Conservation (phyloP, 331 rosid species). For the Arachis monticola region DNA sequence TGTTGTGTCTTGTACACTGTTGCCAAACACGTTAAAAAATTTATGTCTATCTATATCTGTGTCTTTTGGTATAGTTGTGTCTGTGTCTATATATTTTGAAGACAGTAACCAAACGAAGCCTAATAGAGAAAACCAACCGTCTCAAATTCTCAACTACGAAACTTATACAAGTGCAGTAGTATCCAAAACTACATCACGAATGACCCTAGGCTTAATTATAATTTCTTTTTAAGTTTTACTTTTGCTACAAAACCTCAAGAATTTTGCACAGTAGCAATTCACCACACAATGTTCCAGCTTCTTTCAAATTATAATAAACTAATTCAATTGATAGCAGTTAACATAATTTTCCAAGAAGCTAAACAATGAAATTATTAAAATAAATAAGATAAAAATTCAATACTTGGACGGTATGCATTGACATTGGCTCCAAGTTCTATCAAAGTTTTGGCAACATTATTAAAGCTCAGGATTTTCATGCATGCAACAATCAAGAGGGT, state of each 20-base stretch:
- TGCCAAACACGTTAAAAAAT: too few species aligned
- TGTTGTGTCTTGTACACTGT: too few species aligned
- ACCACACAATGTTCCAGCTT: slow-evolving; percentile 5
- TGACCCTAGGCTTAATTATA: slow-evolving; percentile 6
- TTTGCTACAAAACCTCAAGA: neutral
- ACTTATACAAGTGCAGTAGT: slow-evolving; percentile 7
- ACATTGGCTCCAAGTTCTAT: slow-evolving; percentile 93
- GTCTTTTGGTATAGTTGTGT: too few species aligned
- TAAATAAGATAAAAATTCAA: slow-evolving; percentile 4
- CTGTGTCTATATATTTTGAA: too few species aligned
- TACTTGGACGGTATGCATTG: slow-evolving; percentile 92
- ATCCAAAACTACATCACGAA: slow-evolving; percentile 18
- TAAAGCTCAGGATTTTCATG: slow-evolving; percentile 65
- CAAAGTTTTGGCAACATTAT: slow-evolving; percentile 71
- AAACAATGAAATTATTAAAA: neutral
- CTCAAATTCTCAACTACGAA: slow-evolving; percentile 9
- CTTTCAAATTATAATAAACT: neutral
- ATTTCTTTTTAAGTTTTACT: neutral
- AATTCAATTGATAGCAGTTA: slow-evolving; percentile 26
- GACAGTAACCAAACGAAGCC: too few species aligned
- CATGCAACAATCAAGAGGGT: slow-evolving; percentile 91
- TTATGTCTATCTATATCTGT: too few species aligned
- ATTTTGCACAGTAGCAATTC: neutral
- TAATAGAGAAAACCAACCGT: slow-evolving; percentile 25
- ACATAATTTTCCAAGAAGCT: neutral